Evolutionary conservation across 306 rosid species (phyloP), one percentile per base, ranked within the genome.

Genomic region (Ormosia emarginata): DNA sequence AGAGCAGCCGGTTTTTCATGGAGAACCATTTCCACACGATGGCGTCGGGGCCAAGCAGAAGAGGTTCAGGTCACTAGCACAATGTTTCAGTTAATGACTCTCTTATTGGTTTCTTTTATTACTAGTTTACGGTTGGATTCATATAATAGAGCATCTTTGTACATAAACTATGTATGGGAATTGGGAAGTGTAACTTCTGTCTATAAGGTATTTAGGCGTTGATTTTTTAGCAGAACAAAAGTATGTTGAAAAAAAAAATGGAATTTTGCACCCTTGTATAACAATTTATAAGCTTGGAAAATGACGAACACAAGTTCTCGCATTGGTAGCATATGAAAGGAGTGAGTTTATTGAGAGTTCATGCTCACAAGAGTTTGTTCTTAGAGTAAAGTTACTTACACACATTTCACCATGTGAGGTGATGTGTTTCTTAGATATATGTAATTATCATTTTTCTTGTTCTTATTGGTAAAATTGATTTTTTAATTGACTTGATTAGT

Each of bases 11-110:
- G 63, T 82, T 73, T 67, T 82, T 86, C 59, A 69, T 36, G 5
- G 57, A 87, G 4, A 83, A 82, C 56, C 82, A 74, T 72, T 79
- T 76, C 40, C 82, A 74, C 65, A 83, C 91, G 49, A 55, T 92
- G 89, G 75, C 92, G 30, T 94, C 98, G 0, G 98, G 98, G 47
- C 98, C 98, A 4, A 91, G 98, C 86, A 88, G 85, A 82, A 92
- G 85, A 89, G 98, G 98, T 83, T 32, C 94, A 29, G 98, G 98
- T 70, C 98, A 94, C 81, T 94, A 91, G 78, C 64, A 40, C 24
- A 40, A 79, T 55, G 34, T 74, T 41, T 79, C 65, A 30, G 69
- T 57, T 55, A 15, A 50, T 37, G 61, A 34, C 59, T 75, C 61
- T n/a, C 41, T 34, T 39, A 12, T 52, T 83, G 52, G 55, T n/a